Percentiles rank a stretch among this genome's conserved stretches.
These are phyloP conservation scores for Suillus discolor DNA, from an alignment of 768 basidiomycete genomes.

Conservation along the genomic window DNA sequence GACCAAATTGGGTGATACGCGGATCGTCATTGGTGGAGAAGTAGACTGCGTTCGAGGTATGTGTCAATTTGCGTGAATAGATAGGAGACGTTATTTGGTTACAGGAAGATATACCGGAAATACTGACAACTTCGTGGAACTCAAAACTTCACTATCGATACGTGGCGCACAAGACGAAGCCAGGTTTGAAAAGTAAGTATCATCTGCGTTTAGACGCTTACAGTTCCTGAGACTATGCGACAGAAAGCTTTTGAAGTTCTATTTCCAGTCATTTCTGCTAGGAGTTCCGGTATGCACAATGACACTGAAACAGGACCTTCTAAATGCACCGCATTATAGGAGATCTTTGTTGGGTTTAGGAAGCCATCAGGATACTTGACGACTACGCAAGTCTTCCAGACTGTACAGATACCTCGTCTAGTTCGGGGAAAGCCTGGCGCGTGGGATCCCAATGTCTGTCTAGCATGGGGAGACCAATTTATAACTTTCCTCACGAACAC, in stretches of 20 bases:
- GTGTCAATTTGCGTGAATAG: constrained; percentile 11
- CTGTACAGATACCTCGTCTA: constrained; percentile 75
- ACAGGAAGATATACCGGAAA: constrained; percentile 62
- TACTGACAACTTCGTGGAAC: constrained; percentile 75
- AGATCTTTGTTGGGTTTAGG: constrained; percentile 87
- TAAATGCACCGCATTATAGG: constrained; percentile 41
- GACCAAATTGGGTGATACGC: constrained; percentile 73
- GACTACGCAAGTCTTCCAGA: constrained; percentile 73
- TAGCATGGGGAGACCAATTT: constrained; percentile 73
- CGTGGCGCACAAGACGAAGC: constrained; percentile 62
- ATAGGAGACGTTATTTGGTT: neutral
- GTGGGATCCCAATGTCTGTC: constrained; percentile 78
- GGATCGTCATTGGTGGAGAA: constrained; percentile 84
- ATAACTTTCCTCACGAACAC: constrained; percentile 53
- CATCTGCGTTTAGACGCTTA: neutral
- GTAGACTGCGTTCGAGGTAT: constrained; percentile 87
- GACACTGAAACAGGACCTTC: constrained; percentile 2
- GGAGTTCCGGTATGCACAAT: constrained; percentile 75
- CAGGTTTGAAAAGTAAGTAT: constrained; percentile 78
- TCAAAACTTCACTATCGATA: constrained; percentile 84
- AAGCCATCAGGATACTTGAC: constrained; percentile 71
- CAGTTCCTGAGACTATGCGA: constrained; percentile 11
- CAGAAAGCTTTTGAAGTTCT: constrained; percentile 91
- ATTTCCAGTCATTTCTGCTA: constrained; percentile 88
- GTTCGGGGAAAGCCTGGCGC: constrained; percentile 72